Evolutionary conservation across 2,329 filamentous ascomycete genomes (phyloP).

Genomic region (Biscogniauxia sp.): DNA sequence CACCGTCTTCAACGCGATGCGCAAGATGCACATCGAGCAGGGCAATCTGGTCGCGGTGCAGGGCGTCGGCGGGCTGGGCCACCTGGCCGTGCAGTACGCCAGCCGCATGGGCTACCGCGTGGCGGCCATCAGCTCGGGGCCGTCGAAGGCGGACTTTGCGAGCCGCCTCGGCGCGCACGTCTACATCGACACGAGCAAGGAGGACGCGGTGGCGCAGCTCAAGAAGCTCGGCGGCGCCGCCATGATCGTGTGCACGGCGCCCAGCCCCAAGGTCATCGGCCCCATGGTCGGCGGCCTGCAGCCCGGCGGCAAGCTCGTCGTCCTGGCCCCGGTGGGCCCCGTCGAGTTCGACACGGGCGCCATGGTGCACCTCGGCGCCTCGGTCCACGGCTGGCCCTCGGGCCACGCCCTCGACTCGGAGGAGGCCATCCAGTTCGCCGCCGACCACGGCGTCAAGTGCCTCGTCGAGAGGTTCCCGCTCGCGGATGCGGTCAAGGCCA

Average conservation of each 20-base stretch:
- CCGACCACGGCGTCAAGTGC: slow-evolving; percentile 60
- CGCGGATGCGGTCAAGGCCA: slow-evolving; percentile 44
- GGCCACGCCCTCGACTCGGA: slow-evolving; percentile 63
- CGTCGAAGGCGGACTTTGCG: slow-evolving; percentile 68
- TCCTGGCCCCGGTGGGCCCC: slow-evolving; percentile 52
- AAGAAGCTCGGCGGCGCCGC: slow-evolving; percentile 59
- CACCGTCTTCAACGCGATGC: slow-evolving; percentile 61
- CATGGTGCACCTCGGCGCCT: slow-evolving; percentile 51
- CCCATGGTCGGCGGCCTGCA: slow-evolving; percentile 54
- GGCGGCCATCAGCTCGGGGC: slow-evolving; percentile 64
- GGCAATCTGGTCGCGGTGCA: slow-evolving; percentile 58
- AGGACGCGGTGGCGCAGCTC: slow-evolving; percentile 48
- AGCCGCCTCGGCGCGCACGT: slow-evolving; percentile 58
- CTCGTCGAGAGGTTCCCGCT: slow-evolving; percentile 65
- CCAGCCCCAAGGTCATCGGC: slow-evolving; percentile 54
- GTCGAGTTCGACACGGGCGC: slow-evolving; percentile 43
- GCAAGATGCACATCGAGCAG: slow-evolving; percentile 51
- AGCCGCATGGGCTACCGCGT: slow-evolving; percentile 73
- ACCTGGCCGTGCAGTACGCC: slow-evolving; percentile 75
- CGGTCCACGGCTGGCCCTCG: slow-evolving; percentile 62
- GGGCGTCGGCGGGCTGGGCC: slow-evolving; percentile 73
- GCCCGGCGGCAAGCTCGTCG: slow-evolving; percentile 54
- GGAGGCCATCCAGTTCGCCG: slow-evolving; percentile 65
- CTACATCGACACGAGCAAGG: slow-evolving; percentile 55
- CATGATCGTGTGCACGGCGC: slow-evolving; percentile 62